These are phyloP conservation scores for Candida freyschussii DNA, from an alignment of 1,139 yeast species.

Conservation along the genomic window DNA sequence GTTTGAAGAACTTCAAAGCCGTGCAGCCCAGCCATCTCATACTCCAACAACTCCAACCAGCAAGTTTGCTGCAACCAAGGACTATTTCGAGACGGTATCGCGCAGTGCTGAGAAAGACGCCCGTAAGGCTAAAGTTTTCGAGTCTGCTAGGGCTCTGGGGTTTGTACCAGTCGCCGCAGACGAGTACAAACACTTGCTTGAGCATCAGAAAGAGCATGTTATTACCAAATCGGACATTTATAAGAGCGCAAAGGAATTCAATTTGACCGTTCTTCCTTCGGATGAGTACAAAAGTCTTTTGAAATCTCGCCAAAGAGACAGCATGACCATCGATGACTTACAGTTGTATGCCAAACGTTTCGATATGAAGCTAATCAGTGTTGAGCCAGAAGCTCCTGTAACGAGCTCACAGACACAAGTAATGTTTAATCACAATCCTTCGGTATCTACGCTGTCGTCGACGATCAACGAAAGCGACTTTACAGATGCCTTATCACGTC, in stretches of 20 bases:
- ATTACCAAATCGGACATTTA: slow-evolving; percentile 32
- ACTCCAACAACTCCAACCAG: slow-evolving; percentile 22
- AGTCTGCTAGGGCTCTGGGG: slow-evolving; percentile 32
- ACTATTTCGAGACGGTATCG: slow-evolving; percentile 29
- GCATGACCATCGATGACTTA: slow-evolving; percentile 28
- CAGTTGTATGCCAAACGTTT: slow-evolving; percentile 24
- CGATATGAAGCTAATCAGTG: slow-evolving; percentile 24
- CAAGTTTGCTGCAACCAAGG: slow-evolving; percentile 30
- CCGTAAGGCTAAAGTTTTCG: slow-evolving; percentile 27
- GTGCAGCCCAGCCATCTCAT: slow-evolving; percentile 1
- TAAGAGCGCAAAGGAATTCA: slow-evolving; percentile 29
- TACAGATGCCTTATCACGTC: slow-evolving; percentile 28
- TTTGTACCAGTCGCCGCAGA: slow-evolving; percentile 31
- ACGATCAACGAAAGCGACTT: slow-evolving; percentile 26
- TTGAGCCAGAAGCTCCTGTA: slow-evolving; percentile 2
- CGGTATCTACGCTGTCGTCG: slow-evolving; percentile 21
- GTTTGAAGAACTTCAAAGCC: slow-evolving; percentile 19
- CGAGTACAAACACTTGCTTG: slow-evolving; percentile 28
- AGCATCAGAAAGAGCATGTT: slow-evolving; percentile 27
- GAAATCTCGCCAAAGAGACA: slow-evolving; percentile 23
- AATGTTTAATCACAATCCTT: slow-evolving; percentile 12
- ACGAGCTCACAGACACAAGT: slow-evolving; percentile 3
- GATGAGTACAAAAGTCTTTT: slow-evolving; percentile 29
- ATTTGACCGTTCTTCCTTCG: slow-evolving; percentile 29
- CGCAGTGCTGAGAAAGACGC: slow-evolving; percentile 27